Evolutionary conservation across 2,329 filamentous ascomycete species (phyloP).

Genomic region (Ophiosphaerella narmari): DNA sequence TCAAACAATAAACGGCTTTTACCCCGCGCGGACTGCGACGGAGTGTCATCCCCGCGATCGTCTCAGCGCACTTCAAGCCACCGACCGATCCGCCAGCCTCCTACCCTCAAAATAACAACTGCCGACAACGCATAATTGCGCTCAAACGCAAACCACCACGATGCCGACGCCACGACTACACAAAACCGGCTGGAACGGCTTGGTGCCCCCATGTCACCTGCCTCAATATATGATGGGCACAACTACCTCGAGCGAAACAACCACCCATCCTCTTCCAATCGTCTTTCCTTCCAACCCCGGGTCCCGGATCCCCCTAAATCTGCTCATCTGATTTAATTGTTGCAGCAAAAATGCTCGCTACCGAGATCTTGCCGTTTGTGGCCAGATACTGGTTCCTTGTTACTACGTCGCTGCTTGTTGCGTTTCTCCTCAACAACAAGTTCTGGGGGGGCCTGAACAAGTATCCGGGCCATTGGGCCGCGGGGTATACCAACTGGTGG

Average conservation of each 20-base stretch:
- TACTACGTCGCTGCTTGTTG: constrained; percentile 35
- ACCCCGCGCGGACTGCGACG: constrained; percentile 11
- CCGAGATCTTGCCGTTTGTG: constrained; percentile 41
- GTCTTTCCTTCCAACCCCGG: too few relatives aligned
- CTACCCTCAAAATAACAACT: constrained; percentile 16
- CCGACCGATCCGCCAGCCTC: constrained; percentile 13
- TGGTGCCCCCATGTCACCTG: neutral
- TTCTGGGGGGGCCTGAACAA: constrained; percentile 64
- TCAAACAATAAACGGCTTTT: neutral
- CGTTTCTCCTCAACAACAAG: constrained; percentile 51
- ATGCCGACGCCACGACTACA: constrained; percentile 10
- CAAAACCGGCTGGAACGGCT: neutral
- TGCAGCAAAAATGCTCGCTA: constrained; percentile 38
- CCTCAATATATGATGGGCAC: constrained; percentile 8
- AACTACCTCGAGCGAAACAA: constrained; percentile 2
- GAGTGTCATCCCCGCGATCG: constrained; percentile 12
- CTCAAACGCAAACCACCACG: constrained; percentile 2
- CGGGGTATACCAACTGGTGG: constrained; percentile 74
- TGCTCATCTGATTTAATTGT: neutral
- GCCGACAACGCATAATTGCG: constrained; percentile 17
- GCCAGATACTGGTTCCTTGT: constrained; percentile 50
- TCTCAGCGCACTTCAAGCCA: constrained; percentile 14
- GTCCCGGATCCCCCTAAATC: too few relatives aligned
- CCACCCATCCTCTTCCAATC: too few relatives aligned
- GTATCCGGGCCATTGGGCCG: constrained; percentile 74